These are phyloP conservation scores for Babesia ovata DNA, from an alignment of 169 alveolate genomes.

Conservation along the genomic window DNA sequence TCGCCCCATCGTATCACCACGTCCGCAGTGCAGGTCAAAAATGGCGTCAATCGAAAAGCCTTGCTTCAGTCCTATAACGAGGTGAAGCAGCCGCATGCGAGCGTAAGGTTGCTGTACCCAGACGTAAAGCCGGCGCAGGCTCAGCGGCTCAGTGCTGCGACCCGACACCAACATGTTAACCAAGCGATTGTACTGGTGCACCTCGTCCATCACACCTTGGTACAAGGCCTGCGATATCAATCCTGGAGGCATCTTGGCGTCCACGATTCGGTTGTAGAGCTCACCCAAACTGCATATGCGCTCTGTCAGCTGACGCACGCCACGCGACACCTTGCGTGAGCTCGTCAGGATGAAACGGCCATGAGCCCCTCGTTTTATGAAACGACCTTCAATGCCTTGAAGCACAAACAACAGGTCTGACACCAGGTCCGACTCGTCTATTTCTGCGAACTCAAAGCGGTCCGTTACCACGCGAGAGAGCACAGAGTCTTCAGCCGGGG, in stretches of 20 bases:
- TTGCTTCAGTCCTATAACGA: slow-evolving; percentile 3
- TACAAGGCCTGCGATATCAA: slow-evolving; percentile 29
- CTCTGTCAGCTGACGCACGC: slow-evolving; percentile 28
- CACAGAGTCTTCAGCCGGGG: background rate
- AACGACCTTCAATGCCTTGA: slow-evolving; percentile 55
- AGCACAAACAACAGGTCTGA: slow-evolving; percentile 36
- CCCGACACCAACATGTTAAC: slow-evolving; percentile 29
- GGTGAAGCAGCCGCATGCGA: slow-evolving; percentile 25
- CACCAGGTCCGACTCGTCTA: slow-evolving; percentile 47
- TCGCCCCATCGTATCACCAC: slow-evolving; percentile 46
- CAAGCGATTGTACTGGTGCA: slow-evolving; percentile 26
- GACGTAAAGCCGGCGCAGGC: slow-evolving; percentile 22
- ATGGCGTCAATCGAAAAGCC: slow-evolving; percentile 3
- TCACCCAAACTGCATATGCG: slow-evolving; percentile 35
- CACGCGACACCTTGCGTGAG: slow-evolving; percentile 26
- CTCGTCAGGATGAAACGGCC: slow-evolving; percentile 22
- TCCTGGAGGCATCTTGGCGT: slow-evolving; percentile 19
- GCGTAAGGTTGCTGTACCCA: slow-evolving; percentile 49
- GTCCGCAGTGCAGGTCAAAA: slow-evolving; percentile 20
- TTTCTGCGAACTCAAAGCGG: slow-evolving; percentile 38
- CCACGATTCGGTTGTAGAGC: slow-evolving; percentile 28
- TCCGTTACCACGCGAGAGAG: slow-evolving; percentile 25
- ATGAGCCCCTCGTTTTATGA: slow-evolving; percentile 17
- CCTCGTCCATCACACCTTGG: slow-evolving; percentile 53
- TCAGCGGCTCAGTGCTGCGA: slow-evolving; percentile 20